Evolutionary conservation across 768 basidiomycete species (phyloP), one percentile per base, ranked within the genome.

Genomic region (Auricularia sp.): DNA sequence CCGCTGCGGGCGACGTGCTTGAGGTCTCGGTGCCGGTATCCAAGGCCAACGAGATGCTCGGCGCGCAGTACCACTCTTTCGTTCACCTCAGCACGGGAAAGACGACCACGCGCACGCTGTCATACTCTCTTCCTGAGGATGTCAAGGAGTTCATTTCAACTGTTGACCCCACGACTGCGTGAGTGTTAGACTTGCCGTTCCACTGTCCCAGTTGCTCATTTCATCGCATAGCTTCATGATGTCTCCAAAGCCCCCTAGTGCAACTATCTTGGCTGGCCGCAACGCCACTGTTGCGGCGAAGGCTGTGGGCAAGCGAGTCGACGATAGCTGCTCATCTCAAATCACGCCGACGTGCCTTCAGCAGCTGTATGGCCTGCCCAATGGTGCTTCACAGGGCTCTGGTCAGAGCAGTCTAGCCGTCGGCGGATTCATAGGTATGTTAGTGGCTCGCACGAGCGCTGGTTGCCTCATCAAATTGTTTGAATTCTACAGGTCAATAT

Each of bases 151-250:
- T 87, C 66, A 73, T 90, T 66, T 74, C 83, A 29, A 74, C 86
- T n/a, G 77, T 89, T 36, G 76, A 85, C 0, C 88, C 88, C 0
- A 90, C 88, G 2, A 88, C 87, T 5, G 83, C 84, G 69, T 73
- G 18, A 67, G 72, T 59, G 7, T 18, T 56, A 29, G 23, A 29
- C 16, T 8, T 7, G 56, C 56, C 8, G 18, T 59, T 59, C 23
- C 42, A 10, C 60, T 51, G 10, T 18, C 18, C 5, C 21, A 5
- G 16, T 18, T 1, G 7, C 14, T 51, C 47, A 21, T 51, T 23
- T 16, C 6, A 18, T 6, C 21, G 6, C 18, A 18, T 18, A 51
- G 47, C 6, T 51, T 51, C 47, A 51, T 51, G 47, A 18, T 51
- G 6, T 6, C 47, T 1, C 47, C 47, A 18, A 21, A 51, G 18